These are phyloP conservation scores for Ogataea corticis DNA, from an alignment of 805 yeast genomes.

Conservation along the genomic window DNA sequence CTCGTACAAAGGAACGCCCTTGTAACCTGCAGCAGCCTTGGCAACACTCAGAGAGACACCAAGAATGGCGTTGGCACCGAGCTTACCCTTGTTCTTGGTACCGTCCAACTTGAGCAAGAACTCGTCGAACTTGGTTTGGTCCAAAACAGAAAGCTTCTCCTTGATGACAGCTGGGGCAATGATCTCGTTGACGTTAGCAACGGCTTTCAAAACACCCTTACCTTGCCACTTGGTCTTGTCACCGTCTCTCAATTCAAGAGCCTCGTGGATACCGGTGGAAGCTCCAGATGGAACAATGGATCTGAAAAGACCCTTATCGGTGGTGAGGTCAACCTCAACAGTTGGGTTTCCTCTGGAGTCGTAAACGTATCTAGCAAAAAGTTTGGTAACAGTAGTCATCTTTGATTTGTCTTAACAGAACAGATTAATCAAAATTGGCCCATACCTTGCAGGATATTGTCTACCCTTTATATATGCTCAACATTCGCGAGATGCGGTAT, in stretches of 20 bases:
- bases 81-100: conserved; percentile 94
- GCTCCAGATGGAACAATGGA: conserved; percentile 99
- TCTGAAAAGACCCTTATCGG: conserved; percentile 92
- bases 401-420: not conserved
- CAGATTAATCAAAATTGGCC: not conserved
- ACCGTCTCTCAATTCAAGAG: conserved; percentile 96
- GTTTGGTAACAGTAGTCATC: conserved; percentile 69
- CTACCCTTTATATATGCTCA: conserved; percentile 1
- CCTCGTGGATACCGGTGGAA: conserved; percentile 98
- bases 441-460: not conserved
- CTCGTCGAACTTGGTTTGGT: conserved; percentile 85
- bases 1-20: conserved; percentile 88
- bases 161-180: conserved; percentile 92
- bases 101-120: conserved; percentile 89
- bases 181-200: conserved; percentile 89
- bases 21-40: conserved; percentile 97
- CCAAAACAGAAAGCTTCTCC: conserved; percentile 78
- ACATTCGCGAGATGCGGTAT: conserved; percentile 1
- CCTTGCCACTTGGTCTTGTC: conserved; percentile 98
- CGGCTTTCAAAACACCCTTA: conserved; percentile 98
- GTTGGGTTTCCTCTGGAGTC: conserved; percentile 99
- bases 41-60: conserved; percentile 98
- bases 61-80: conserved; percentile 98
- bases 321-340: conserved; percentile 95
- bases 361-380: conserved; percentile 95